Evolutionary conservation across 2,329 filamentous ascomycete genomes (phyloP), one percentile per base, ranked within the genome.

Genomic region (Nakataea oryzae): DNA sequence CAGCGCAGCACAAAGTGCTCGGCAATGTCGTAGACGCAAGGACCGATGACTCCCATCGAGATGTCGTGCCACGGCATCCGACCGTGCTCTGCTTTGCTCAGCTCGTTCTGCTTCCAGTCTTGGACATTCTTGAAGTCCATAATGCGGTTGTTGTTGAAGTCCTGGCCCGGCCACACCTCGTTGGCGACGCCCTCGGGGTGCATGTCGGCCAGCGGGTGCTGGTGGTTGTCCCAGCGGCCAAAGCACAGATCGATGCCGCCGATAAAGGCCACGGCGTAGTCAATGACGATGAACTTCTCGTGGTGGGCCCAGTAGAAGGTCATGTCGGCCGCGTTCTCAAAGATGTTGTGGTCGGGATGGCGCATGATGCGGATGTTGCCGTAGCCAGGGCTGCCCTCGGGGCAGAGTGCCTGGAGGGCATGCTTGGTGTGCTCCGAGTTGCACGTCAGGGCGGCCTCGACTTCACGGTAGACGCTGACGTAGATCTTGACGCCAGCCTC

Each of bases 1-100:
- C 93, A 97, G 41, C 95, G 86, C 57, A 97, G 77, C 11, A 96
- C 86, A 68, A 97, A 99, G 72, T 97, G 93, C 74, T 97, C 93
- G 0, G 93, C 93, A 68, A 99, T 95, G 70, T 97, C 93, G 71
- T 93, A 92, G 13, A 96, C 90, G 66, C 87, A 90, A 24, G 93
- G 91, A 0, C 95, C 93, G 63, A 95, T 84, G n/a, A 97, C 68
- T 14, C 89, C 92, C 89, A 97, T 96, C 12, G 90, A 83, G 3
- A 97, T 92, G 72, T 99, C 95, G 71, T 97, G 93, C 95, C 95
- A 99, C 0, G 93, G 93, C 95, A 99, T 97, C 32, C 95, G 88
- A 9, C 93, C 93, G 69, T 88, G 96, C 59, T 96, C 91, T 3
- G 89, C 86, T 75, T 97, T 97, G 73, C 87, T 91, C 21, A 97